Evolutionary conservation across 1,284 basidiomycete genomes (phyloP).

Genomic region (Trichosporon inkin): DNA sequence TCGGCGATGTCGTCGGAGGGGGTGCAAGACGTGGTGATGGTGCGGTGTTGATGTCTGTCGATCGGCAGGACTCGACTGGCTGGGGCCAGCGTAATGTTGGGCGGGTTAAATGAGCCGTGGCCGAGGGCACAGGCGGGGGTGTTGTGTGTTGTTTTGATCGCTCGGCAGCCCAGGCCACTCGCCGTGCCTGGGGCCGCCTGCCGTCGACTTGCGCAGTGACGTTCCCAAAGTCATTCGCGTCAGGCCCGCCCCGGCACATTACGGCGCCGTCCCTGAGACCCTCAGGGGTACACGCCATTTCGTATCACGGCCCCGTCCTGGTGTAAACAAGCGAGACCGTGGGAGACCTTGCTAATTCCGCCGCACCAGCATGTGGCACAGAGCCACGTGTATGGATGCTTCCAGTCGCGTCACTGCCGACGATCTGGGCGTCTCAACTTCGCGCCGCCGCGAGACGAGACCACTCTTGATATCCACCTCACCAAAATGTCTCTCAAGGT

Average conservation of each 20-base stretch:
- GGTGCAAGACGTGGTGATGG: neutral
- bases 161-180: neutral
- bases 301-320: neutral
- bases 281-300: neutral
- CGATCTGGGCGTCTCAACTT: neutral
- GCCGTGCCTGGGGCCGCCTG: slow-evolving; percentile 4
- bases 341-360: neutral
- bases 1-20: neutral
- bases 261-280: neutral
- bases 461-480: neutral
- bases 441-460: neutral
- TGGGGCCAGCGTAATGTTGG: neutral
- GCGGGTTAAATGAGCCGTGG: neutral
- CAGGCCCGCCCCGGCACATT: neutral
- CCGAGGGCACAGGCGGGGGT: neutral
- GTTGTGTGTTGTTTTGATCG: slow-evolving; percentile 4
- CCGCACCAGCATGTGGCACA: neutral
- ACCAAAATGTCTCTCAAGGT: slow-evolving; percentile 52
- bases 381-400: slow-evolving; percentile 6
- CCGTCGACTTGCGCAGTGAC: neutral
- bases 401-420: slow-evolving; percentile 7
- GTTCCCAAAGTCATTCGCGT: neutral
- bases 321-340: slow-evolving; percentile 4
- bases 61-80: neutral
- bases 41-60: neutral